Evolutionary conservation across 2,329 filamentous ascomycete species (phyloP), one percentile per base, ranked within the genome.

Genomic region (Aureobasidium subglaciale): DNA sequence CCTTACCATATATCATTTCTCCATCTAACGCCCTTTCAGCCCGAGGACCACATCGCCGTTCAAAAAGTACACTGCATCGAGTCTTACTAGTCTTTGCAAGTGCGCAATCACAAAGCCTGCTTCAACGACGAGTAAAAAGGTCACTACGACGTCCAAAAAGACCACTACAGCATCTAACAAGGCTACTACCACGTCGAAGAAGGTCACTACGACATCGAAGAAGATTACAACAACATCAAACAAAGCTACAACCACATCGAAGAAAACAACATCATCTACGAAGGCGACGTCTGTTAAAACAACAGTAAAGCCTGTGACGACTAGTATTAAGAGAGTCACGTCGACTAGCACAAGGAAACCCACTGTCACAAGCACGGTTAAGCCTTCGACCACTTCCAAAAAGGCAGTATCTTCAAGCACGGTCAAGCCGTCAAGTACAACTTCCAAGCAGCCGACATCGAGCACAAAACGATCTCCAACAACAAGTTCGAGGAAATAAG

Each of bases 1-100:
- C 7, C 5, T n/a, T 29, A 18, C 22, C 16, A 20, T n/a, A 7
- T 8, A 11, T 6, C 16, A 2, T 5, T 20, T n/a, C 25, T 15
- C 25, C 11, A 13, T 6, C 42, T 32, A n/a, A 45, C 22, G 13
- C 7, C 9, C 16, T 20, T 45, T 18, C 42, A 45, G 42, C 9
- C 30, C 45, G 9, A 49, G 45, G 16, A 49, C 45, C 8, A 49
- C 45, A 11, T 49, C 45, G 10, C 45, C 45, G 15, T 49, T 49
- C 32, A 11, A 13, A 13, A 27, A 35, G 32, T 49, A 49, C 10
- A 49, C 45, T 27, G 45, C 45, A 34, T 49, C 45, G 5, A 24
- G 20, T n/a, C 22, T 49, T 8, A 49, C 45, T 1, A 49, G 45
- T 27, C 5, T 49, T 6, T 49, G 45, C 45, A 37, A 49, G 27